Evolutionary conservation across 2,329 filamentous ascomycete genomes (phyloP).

Genomic region (Stagonosporopsis chrysanthemi): DNA sequence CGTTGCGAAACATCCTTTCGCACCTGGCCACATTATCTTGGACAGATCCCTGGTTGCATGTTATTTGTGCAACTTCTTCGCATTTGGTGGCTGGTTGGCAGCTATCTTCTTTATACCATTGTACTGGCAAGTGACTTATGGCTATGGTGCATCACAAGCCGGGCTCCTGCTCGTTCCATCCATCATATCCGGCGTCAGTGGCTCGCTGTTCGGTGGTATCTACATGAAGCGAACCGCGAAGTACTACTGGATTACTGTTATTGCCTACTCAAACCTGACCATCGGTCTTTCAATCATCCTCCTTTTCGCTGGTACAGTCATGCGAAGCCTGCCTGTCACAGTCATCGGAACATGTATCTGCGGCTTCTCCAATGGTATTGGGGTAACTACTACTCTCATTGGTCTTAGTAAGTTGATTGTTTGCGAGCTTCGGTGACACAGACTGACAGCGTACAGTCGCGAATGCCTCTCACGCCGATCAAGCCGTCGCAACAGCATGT

Average conservation of each 20-base stretch:
- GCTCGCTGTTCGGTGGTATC: slow-evolving; percentile 70
- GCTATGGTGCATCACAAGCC: slow-evolving; percentile 67
- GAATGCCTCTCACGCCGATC: slow-evolving; percentile 71
- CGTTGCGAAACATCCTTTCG: slow-evolving; percentile 74
- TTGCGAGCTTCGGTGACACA: neutral
- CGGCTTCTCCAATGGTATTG: slow-evolving; percentile 64
- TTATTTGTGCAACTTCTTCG: slow-evolving; percentile 77
- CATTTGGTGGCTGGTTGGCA: slow-evolving; percentile 66
- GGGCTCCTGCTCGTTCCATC: slow-evolving; percentile 72
- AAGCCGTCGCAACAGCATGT: slow-evolving; percentile 78
- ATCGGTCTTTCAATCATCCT: slow-evolving; percentile 64
- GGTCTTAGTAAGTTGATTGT: slow-evolving; percentile 61
- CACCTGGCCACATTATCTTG: slow-evolving; percentile 76
- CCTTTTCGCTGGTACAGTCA: slow-evolving; percentile 63
- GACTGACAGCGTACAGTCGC: slow-evolving; percentile 59
- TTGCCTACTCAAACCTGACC: slow-evolving; percentile 62
- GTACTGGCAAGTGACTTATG: slow-evolving; percentile 77
- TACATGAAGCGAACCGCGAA: slow-evolving; percentile 74
- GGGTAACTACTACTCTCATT: slow-evolving; percentile 75
- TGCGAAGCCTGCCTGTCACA: slow-evolving; percentile 60
- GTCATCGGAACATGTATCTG: slow-evolving; percentile 64
- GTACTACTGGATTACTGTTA: slow-evolving; percentile 73
- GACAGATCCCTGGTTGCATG: slow-evolving; percentile 70
- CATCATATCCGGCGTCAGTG: slow-evolving; percentile 67
- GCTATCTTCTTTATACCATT: slow-evolving; percentile 77